Conservation (phyloP, 257 asterid species). For the Jasminum sambac region DNA sequence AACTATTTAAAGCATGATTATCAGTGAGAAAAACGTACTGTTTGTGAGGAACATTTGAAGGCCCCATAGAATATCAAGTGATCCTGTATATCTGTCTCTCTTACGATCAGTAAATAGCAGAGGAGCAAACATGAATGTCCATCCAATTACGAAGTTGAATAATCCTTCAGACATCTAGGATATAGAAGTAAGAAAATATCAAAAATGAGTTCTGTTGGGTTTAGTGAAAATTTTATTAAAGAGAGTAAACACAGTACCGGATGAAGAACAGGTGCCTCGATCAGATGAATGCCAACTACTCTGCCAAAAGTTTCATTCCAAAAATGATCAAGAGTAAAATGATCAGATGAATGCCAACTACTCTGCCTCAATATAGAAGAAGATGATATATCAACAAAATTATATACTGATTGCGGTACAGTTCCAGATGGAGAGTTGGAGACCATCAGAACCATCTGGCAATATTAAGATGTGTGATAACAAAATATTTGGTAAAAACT, state of each 20-base stretch:
- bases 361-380: constrained; percentile 54
- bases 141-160: constrained; percentile 89
- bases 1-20: constrained; percentile 5
- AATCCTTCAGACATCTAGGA: constrained; percentile 89
- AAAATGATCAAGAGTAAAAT: constrained; percentile 44
- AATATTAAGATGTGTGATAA: not conserved
- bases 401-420: not conserved
- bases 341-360: constrained; percentile 81
- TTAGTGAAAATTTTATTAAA: not conserved
- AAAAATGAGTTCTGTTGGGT: constrained; percentile 14
- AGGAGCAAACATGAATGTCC: constrained; percentile 94
- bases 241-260: constrained; percentile 48
- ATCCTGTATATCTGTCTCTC: constrained; percentile 73
- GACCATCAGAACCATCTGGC: not conserved
- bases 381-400: constrained; percentile 1
- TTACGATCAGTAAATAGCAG: constrained; percentile 76
- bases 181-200: constrained; percentile 20
- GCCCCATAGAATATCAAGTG: constrained; percentile 81
- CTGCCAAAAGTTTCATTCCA: constrained; percentile 57
- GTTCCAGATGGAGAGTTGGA: not conserved
- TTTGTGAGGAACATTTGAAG: constrained; percentile 93
- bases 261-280: constrained; percentile 81
- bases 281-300: constrained; percentile 84
- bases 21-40: constrained; percentile 49
- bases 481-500: not conserved